phyloP scores from a whole-genome alignment of 2,329 filamentous ascomycete species.

The Xylaria arbuscula region DNA sequence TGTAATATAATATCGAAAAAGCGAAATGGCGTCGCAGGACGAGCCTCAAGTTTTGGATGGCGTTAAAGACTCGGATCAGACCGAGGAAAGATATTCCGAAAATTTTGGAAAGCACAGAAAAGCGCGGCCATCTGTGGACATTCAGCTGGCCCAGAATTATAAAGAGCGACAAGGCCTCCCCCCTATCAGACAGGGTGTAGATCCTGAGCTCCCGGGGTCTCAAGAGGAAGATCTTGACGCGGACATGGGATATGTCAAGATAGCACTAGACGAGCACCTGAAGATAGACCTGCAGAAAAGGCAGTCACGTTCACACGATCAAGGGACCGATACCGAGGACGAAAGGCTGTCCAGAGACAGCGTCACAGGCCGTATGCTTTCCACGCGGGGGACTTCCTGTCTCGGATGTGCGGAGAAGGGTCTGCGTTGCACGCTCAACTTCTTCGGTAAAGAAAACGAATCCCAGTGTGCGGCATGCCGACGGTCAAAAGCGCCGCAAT shows the following conservation, averaged over 20 bases:
- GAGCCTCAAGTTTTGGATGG: not conserved
- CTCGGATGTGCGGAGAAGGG: conserved; percentile 42
- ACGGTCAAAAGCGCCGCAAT: conserved; percentile 35
- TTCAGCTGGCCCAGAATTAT: conserved; percentile 26
- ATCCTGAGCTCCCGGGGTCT: not conserved
- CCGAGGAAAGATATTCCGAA: not conserved
- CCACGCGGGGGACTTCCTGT: conserved; percentile 38
- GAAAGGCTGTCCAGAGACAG: conserved; percentile 22
- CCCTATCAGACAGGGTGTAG: conserved; percentile 7
- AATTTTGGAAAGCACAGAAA: not conserved
- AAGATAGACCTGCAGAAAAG: not conserved
- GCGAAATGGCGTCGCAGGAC: conserved; percentile 9
- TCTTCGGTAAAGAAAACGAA: conserved; percentile 34
- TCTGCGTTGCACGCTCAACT: conserved; percentile 44
- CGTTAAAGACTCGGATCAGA: not conserved
- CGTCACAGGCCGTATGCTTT: conserved; percentile 39
- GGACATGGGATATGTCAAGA: not conserved
- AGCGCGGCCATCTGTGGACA: conserved; percentile 29
- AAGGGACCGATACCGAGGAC: not conserved
- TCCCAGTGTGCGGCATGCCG: conserved; percentile 42
- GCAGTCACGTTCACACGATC: not conserved
- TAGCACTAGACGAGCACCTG: conserved; percentile 13
- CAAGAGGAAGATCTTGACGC: not conserved
- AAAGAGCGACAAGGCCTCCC: conserved; percentile 22
- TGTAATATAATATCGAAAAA: not conserved